Evolutionary conservation across 768 basidiomycete species (phyloP).

Genomic region (Ephemerocybe angulata): DNA sequence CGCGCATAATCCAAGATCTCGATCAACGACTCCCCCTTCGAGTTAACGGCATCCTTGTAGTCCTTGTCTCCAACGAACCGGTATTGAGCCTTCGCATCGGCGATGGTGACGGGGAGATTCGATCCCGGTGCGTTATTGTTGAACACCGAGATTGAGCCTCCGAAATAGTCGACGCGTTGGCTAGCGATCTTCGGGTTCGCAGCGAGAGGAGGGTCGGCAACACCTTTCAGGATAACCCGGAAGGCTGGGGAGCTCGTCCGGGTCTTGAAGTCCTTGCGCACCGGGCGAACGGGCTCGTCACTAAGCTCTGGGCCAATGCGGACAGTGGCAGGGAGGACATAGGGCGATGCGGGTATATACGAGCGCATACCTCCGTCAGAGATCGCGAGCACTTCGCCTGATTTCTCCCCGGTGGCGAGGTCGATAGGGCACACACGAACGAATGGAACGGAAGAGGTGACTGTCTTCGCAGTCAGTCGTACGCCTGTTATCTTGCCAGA

Average conservation of each 20-base stretch:
- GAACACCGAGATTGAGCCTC: constrained; percentile 33
- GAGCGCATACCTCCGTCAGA: constrained; percentile 38
- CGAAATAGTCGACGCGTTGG: constrained; percentile 26
- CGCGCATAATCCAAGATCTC: constrained; percentile 20
- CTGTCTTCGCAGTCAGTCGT: constrained; percentile 32
- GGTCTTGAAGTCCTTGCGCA: constrained; percentile 38
- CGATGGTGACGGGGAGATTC: constrained; percentile 31
- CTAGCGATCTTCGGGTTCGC: constrained; percentile 30
- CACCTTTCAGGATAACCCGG: constrained; percentile 30
- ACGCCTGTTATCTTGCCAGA: constrained; percentile 35
- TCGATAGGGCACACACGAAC: constrained; percentile 36
- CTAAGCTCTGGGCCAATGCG: constrained; percentile 31
- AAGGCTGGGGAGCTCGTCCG: constrained; percentile 23
- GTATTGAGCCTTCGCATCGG: constrained; percentile 29
- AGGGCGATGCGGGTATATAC: constrained; percentile 29
- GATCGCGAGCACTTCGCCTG: constrained; percentile 29
- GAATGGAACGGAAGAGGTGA: constrained; percentile 33
- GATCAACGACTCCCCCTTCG: constrained; percentile 15
- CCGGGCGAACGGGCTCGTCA: constrained; percentile 26
- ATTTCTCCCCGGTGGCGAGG: constrained; percentile 31
- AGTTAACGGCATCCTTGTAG: constrained; percentile 24
- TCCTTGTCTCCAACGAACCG: constrained; percentile 33
- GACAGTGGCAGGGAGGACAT: constrained; percentile 30
- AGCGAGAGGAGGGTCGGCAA: constrained; percentile 33
- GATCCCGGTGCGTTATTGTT: constrained; percentile 34